Evolutionary conservation across 805 yeast species (phyloP), one percentile per base, ranked within the genome.

Genomic region (Ogataea philodendri): DNA sequence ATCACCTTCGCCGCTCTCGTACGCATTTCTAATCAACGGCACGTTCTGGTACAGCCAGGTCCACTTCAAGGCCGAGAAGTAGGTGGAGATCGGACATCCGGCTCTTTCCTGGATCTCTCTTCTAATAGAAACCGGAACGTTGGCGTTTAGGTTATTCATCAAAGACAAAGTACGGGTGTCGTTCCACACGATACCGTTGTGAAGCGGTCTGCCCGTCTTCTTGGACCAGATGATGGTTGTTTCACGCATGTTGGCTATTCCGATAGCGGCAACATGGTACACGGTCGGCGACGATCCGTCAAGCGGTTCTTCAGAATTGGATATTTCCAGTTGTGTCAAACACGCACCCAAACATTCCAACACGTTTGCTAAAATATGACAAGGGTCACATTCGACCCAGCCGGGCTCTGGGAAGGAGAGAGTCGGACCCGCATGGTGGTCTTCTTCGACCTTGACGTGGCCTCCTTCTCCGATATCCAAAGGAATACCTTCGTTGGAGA

Each of bases 241-340:
- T 65, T 89, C 97, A 57, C 97, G 76, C 93, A 90, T 94, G 63
- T 88, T 90, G 34, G 97, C 93, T 48, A 89, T 76, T 16, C 97
- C 97, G 49, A 89, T 72, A 30, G 85, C 78, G 40, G 69, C 74
- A 40, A 89, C 78, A 48, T 69, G 70, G 57, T 76, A 81, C 40
- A 13, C 10, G 2, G 32, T 28, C 2, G 34, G 36, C 11, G 13
- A 29, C 26, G 69, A 64, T 3, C 58, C 47, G 15, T 25, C 53
- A 46, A 49, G 66, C 54, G 40, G 46, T 27, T 48, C 51, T 6
- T 75, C 74, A 45, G 70, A 64, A 62, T 82, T 81, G 48, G 78
- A 57, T 37, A 67, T 68, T 42, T 81, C 70, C 49, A 82, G 64
- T 18, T 78, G 65, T 26, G 72, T 66, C 47, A 80, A 62, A 52